Conservation (phyloP, 805 yeast genomes). For the Candida schatavii region DNA sequence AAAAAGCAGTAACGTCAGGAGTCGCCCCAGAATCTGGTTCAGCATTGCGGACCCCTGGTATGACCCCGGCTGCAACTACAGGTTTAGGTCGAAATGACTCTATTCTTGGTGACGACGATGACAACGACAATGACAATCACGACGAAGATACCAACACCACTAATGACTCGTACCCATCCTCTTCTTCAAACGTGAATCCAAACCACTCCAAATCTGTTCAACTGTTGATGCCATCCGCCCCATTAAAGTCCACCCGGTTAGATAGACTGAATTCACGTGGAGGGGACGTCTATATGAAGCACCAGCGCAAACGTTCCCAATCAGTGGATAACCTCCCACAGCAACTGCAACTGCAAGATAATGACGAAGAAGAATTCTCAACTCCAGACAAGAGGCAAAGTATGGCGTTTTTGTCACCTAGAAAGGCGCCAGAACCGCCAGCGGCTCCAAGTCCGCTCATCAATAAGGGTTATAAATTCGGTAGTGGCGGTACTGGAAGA, state of each 20-base stretch:
- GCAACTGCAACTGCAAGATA: background rate
- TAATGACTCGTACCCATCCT: constrained; percentile 4
- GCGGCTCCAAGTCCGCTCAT: constrained; percentile 28
- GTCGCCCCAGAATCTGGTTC: background rate
- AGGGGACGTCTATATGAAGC: constrained; percentile 13
- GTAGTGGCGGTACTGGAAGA: constrained; percentile 19
- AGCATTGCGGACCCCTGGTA: constrained; percentile 2
- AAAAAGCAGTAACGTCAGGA: constrained; percentile 11
- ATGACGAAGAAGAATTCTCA: constrained; percentile 1
- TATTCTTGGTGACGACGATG: background rate
- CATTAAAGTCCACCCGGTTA: constrained; percentile 5
- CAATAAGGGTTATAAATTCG: constrained; percentile 31
- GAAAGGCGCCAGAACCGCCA: constrained; percentile 74
- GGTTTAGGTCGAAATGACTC: background rate
- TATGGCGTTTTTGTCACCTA: constrained; percentile 56
- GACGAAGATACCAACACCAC: constrained; percentile 6
- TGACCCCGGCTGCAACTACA: background rate
- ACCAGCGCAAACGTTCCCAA: constrained; percentile 49
- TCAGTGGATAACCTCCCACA: constrained; percentile 43
- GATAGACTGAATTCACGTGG: constrained; percentile 10
- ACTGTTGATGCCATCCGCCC: constrained; percentile 43
- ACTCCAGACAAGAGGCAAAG: constrained; percentile 9
- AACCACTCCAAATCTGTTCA: constrained; percentile 10
- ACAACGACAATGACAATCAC: background rate
- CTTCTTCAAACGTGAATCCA: background rate